Percentiles rank a stretch among this genome's conserved stretches.
These are phyloP conservation scores for Hypoxylon crocopeplum DNA, from an alignment of 495 filamentous ascomycete genomes.

Conservation along the genomic window DNA sequence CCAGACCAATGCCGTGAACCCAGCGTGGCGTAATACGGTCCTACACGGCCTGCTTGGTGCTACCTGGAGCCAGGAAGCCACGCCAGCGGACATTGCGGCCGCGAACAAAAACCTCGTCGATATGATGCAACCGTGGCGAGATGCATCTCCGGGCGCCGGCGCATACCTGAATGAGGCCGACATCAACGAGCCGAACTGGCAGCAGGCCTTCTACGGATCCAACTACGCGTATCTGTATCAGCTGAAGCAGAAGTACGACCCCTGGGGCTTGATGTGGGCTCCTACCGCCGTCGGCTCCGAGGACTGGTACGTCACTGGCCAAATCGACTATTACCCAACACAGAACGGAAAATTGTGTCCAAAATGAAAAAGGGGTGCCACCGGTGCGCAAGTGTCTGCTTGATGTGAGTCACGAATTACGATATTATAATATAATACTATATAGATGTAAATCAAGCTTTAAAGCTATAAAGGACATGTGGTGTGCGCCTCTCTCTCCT, in stretches of 20 bases:
- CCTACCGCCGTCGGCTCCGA: slow-evolving; percentile 54
- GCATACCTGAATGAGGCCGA: slow-evolving; percentile 55
- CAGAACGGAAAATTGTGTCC: slow-evolving; percentile 37
- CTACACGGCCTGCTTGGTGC: slow-evolving; percentile 45
- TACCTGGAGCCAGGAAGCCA: slow-evolving; percentile 40
- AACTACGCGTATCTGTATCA: slow-evolving; percentile 49
- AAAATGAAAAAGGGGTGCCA: neutral
- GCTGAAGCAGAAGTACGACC: slow-evolving; percentile 59
- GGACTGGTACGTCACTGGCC: slow-evolving; percentile 32
- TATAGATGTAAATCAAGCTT: slow-evolving; percentile 1
- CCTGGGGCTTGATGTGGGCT: slow-evolving; percentile 57
- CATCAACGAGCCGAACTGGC: slow-evolving; percentile 62
- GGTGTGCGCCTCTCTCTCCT: neutral
- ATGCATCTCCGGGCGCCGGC: slow-evolving; percentile 41
- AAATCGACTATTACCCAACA: slow-evolving; percentile 35
- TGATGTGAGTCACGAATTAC: neutral
- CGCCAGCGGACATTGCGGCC: slow-evolving; percentile 19
- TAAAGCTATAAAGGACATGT: neutral
- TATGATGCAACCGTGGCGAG: slow-evolving; percentile 32
- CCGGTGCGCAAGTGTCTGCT: neutral
- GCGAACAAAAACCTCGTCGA: slow-evolving; percentile 30
- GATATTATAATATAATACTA: neutral
- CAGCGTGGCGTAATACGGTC: slow-evolving; percentile 46
- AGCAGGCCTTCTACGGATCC: slow-evolving; percentile 61
- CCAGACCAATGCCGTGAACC: slow-evolving; percentile 43